A percentile compares a stretch with the other conserved stretches of the same genome.
These are phyloP conservation scores for Colletotrichum coccodes DNA, from an alignment of 2,329 filamentous ascomycete species.

Conservation along the genomic window DNA sequence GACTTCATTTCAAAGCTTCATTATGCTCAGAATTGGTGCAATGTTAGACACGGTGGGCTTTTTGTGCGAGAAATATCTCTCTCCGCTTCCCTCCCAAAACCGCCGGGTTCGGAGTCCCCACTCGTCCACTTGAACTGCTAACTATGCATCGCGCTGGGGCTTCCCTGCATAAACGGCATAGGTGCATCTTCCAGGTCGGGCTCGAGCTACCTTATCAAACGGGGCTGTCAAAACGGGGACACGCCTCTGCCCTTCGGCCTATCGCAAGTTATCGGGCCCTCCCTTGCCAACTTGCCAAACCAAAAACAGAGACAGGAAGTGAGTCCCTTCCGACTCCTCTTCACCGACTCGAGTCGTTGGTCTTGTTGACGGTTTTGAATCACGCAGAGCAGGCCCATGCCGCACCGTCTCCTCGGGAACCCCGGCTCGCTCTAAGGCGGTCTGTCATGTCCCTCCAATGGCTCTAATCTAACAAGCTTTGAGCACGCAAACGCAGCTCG, in stretches of 20 bases:
- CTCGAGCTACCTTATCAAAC: slow-evolving; percentile 3
- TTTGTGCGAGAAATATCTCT: background rate
- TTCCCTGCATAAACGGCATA: slow-evolving; percentile 18
- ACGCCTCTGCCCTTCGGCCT: slow-evolving; percentile 11
- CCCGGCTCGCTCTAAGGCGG: slow-evolving; percentile 8
- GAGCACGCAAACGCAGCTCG: background rate
- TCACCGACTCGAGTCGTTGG: slow-evolving; percentile 24
- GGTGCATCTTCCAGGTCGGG: slow-evolving; percentile 4
- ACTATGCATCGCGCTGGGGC: slow-evolving; percentile 1
- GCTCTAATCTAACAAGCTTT: slow-evolving; percentile 13
- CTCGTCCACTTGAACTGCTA: background rate
- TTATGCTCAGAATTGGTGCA: slow-evolving; percentile 16
- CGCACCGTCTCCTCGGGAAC: slow-evolving; percentile 24
- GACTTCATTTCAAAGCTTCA: background rate
- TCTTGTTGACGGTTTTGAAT: background rate
- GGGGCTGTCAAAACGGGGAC: slow-evolving; percentile 10
- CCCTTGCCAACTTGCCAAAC: slow-evolving; percentile 6
- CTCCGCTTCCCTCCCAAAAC: background rate
- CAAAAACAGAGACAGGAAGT: background rate
- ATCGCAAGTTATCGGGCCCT: slow-evolving; percentile 18
- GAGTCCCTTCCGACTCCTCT: slow-evolving; percentile 5
- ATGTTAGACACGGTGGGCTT: slow-evolving; percentile 3
- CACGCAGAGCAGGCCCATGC: background rate
- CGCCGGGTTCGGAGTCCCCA: slow-evolving; percentile 24
- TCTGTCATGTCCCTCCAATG: slow-evolving; percentile 2